These are phyloP conservation scores for Paraphoma sp. DNA, from an alignment of 2,329 filamentous ascomycete genomes.

Conservation along the genomic window DNA sequence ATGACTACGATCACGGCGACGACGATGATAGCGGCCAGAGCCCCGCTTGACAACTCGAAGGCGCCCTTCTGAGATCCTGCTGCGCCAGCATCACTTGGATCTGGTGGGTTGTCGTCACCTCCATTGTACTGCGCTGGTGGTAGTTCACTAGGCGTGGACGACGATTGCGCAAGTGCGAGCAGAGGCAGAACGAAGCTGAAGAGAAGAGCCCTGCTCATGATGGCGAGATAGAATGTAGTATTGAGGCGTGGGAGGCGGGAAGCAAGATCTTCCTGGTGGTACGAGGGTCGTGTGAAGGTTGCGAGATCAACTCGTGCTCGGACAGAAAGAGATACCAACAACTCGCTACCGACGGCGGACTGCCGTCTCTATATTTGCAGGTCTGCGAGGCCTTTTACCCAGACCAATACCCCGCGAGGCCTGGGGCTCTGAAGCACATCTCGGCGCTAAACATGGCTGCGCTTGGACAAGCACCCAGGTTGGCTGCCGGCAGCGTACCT, in stretches of 20 bases:
- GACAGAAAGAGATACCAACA: constrained; percentile 22
- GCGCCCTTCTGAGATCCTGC: constrained; percentile 67
- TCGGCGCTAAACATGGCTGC: constrained; percentile 41
- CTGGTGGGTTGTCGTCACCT: constrained; percentile 43
- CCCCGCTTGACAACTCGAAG: constrained; percentile 71
- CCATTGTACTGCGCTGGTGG: constrained; percentile 45
- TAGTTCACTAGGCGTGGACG: constrained; percentile 25
- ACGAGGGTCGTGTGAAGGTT: constrained; percentile 38
- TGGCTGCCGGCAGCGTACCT: constrained; percentile 25
- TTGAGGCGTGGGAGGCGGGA: constrained; percentile 20
- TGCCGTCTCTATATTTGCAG: constrained; percentile 45
- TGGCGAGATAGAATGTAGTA: constrained; percentile 15
- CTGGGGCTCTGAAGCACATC: constrained; percentile 8
- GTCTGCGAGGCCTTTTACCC: constrained; percentile 24
- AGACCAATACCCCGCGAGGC: constrained; percentile 37
- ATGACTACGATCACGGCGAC: constrained; percentile 68
- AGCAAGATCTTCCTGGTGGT: constrained; percentile 20
- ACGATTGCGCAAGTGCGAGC: constrained; percentile 35
- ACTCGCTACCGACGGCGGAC: constrained; percentile 32
- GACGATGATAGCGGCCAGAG: constrained; percentile 76
- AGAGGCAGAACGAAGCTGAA: constrained; percentile 36
- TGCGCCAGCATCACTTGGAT: constrained; percentile 63
- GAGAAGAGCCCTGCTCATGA: constrained; percentile 35
- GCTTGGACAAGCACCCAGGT: constrained; percentile 30
- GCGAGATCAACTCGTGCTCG: constrained; percentile 36